A percentile compares a stretch with the other conserved stretches of the same genome.
These are phyloP conservation scores for Wolfiporia cocos DNA, from an alignment of 1,284 basidiomycete species.

Conservation along the genomic window DNA sequence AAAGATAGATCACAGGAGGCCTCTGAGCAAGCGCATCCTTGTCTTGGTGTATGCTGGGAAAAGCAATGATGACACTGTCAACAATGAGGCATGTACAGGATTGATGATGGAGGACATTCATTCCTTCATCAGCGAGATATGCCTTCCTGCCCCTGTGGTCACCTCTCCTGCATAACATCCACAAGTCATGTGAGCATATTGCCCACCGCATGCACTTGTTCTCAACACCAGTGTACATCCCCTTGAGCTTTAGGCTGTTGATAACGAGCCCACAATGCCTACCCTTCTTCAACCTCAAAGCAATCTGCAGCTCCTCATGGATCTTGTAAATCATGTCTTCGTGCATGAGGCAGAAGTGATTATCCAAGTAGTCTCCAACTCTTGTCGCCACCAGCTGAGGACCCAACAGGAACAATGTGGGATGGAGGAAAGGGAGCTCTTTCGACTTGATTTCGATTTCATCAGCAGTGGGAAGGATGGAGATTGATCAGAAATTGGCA, in stretches of 20 bases:
- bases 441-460: constrained; percentile 44
- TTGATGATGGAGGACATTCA: constrained; percentile 42
- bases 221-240: constrained; percentile 30
- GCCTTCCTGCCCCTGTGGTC: constrained; percentile 20
- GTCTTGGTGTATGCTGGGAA: constrained; percentile 47
- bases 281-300: constrained; percentile 39
- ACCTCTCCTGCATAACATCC: constrained; percentile 29
- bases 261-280: constrained; percentile 35
- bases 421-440: constrained; percentile 41
- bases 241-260: constrained; percentile 32
- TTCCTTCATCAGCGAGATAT: constrained; percentile 32
- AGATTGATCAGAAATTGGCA: constrained; percentile 46
- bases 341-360: constrained; percentile 56
- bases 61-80: constrained; percentile 41
- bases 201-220: constrained; percentile 36
- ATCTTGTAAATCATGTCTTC: constrained; percentile 65
- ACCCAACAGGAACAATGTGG: constrained; percentile 37
- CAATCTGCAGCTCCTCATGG: constrained; percentile 48
- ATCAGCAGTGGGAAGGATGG: constrained; percentile 53
- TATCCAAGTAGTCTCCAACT: constrained; percentile 47
- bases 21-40: constrained; percentile 41
- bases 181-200: constrained; percentile 39
- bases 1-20: constrained; percentile 45
- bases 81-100: constrained; percentile 45
- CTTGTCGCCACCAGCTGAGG: constrained; percentile 29